Evolutionary conservation across 1,284 basidiomycete genomes (phyloP), one percentile per base, ranked within the genome.

Genomic region (Moniliophthora roreri): DNA sequence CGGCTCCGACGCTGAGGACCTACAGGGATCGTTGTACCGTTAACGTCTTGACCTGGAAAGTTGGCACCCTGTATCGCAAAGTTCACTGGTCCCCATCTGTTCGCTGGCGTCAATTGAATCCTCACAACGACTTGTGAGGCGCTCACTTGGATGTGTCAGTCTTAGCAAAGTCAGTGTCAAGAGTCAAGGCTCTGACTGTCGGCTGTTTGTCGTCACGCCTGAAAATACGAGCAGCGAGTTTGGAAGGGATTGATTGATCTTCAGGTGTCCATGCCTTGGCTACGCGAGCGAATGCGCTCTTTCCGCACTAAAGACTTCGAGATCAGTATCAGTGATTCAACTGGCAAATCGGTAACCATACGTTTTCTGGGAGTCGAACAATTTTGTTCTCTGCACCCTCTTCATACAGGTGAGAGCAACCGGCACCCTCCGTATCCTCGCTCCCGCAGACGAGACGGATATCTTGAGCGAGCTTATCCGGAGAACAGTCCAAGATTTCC

Each of bases 121-220:
- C 32, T 38, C 13, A 23, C 26, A 48, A 24, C 3, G 4, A 11
- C 18, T 28, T n/a, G 13, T 28, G 21, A 41, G 21, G 24, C n/a
- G 55, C 62, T 42, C 60, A 69, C 70, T 62, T 61, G 18, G 62
- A 55, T n/a, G 66, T 59, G 52, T 74, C 69, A 10, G 69, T 63
- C 4, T 67, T 65, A 15, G 55, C 60, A 54, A 77, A 81, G 49
- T 76, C 63, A 1, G 73, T 77, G 56, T 77, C 73, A 7, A 84
- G 59, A 4, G 63, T 51, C 4, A 81, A 66, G 1, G 69, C 74
- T 50, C 72, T 69, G 20, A 82, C 79, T 24, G 64, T 51, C 7
- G 72, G 69, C 9, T 64, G 54, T 1, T 55, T 55, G 4, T 62
- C 66, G 37, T 64, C 62, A 6, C 67, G 62, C 35, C 63, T 62